These are phyloP conservation scores for Lithocarpus polystachyus DNA, from an alignment of 306 rosid species.

Conservation along the genomic window DNA sequence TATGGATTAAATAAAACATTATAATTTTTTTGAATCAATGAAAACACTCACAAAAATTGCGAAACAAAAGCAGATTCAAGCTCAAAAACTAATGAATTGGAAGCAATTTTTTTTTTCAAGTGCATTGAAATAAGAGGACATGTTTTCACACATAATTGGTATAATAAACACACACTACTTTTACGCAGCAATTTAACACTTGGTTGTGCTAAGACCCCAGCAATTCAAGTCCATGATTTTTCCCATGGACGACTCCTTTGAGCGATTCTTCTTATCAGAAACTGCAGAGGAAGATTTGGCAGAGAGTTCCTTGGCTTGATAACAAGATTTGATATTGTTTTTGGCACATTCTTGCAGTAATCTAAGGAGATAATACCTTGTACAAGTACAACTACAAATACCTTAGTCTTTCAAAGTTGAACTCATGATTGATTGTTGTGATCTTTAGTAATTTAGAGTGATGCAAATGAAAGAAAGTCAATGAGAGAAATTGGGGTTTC, in stretches of 20 bases:
- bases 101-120: no score
- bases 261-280: constrained; percentile 39
- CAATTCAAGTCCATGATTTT: constrained; percentile 65
- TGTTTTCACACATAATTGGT: no score
- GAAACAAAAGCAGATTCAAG: no score
- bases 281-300: constrained; percentile 39
- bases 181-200: constrained; percentile 29
- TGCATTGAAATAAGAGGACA: no score
- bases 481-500: not conserved
- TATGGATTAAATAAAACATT: no score
- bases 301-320: constrained; percentile 49
- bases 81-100: no score
- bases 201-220: constrained; percentile 66
- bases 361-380: constrained; percentile 49
- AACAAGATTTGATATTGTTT: constrained; percentile 52
- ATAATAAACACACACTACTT: no score
- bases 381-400: constrained; percentile 39
- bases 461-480: no score
- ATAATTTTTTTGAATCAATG: no score
- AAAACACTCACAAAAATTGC: no score
- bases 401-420: constrained; percentile 72
- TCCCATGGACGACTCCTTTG: constrained; percentile 47
- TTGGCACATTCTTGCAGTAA: constrained; percentile 54
- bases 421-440: constrained; percentile 29
- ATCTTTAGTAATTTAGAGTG: not conserved